These are phyloP conservation scores for Begonia fuchsioides DNA, from an alignment of 306 rosid genomes.

Conservation along the genomic window DNA sequence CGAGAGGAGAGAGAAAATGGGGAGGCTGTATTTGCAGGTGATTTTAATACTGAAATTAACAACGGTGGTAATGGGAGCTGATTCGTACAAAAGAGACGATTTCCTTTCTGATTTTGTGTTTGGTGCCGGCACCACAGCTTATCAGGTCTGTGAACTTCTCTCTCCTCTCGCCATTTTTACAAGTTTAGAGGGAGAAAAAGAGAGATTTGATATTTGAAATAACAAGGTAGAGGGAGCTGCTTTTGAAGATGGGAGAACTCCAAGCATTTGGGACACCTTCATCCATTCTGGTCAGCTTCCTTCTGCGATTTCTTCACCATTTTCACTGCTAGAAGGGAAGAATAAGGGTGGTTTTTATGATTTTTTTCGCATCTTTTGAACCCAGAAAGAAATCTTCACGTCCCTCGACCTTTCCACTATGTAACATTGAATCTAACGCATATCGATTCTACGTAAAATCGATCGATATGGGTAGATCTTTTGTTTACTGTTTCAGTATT, in stretches of 20 bases:
- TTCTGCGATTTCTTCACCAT: background rate
- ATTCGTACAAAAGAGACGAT: constrained; percentile 1
- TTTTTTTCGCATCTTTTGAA: no score
- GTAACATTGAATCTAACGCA: no score
- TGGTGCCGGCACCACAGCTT: constrained; percentile 7
- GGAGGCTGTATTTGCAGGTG: background rate
- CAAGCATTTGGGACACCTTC: constrained; percentile 14
- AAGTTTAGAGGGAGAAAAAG: background rate
- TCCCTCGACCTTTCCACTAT: no score
- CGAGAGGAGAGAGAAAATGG: background rate
- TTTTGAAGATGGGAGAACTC: constrained; percentile 13
- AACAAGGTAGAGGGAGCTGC: constrained; percentile 41
- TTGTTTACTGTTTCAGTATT: no score
- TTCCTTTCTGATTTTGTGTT: constrained; percentile 7
- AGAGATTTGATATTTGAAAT: background rate
- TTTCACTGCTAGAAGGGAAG: no score
- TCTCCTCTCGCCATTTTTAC: background rate
- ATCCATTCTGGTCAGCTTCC: constrained; percentile 11
- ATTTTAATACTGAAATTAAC: background rate
- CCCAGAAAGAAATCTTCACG: no score
- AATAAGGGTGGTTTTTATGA: no score
- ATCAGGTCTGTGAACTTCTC: background rate
- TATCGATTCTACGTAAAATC: no score
- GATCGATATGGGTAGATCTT: no score
- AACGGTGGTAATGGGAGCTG: background rate